A percentile compares a stretch with the other conserved stretches of the same genome.
These are phyloP conservation scores for Verticillium isaacii DNA, from an alignment of 2,329 filamentous ascomycete species.

Conservation along the genomic window DNA sequence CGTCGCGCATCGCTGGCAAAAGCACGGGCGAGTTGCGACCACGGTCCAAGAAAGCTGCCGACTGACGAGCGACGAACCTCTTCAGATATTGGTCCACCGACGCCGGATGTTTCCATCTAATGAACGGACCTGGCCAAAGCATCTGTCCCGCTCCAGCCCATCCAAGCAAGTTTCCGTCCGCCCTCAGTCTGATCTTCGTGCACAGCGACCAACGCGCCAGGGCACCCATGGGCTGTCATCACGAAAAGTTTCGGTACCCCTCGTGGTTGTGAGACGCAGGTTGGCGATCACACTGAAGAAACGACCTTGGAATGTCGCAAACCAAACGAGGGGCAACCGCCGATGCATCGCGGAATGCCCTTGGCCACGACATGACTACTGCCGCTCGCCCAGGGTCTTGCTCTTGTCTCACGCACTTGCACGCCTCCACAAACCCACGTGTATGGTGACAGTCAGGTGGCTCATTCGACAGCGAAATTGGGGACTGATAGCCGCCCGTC, in stretches of 20 bases:
- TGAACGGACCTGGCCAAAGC: not conserved
- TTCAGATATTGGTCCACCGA: not conserved
- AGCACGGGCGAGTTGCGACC: not conserved
- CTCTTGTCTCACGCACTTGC: not conserved
- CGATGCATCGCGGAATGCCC: not conserved
- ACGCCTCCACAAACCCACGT: not conserved
- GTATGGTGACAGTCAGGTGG: not conserved
- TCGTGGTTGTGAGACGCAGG: not conserved
- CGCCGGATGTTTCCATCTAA: not conserved
- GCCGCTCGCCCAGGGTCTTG: not conserved
- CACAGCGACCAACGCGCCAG: not conserved
- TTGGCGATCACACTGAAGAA: not conserved
- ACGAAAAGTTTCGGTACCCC: not conserved
- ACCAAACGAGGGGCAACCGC: not conserved
- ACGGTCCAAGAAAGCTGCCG: not conserved
- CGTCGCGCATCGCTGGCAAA: not conserved
- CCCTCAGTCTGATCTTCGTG: not conserved
- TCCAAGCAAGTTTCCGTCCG: not conserved
- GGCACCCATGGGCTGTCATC: not conserved
- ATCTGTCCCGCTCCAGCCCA: not conserved
- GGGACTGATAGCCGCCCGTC: not conserved
- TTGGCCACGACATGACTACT: not conserved
- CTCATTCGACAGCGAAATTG: not conserved
- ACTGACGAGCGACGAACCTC: not conserved
- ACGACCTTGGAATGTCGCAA: not conserved